Base-by-base conservation (phyloP, 805 yeast genomes). In the Clavispora asparagi region DNA sequence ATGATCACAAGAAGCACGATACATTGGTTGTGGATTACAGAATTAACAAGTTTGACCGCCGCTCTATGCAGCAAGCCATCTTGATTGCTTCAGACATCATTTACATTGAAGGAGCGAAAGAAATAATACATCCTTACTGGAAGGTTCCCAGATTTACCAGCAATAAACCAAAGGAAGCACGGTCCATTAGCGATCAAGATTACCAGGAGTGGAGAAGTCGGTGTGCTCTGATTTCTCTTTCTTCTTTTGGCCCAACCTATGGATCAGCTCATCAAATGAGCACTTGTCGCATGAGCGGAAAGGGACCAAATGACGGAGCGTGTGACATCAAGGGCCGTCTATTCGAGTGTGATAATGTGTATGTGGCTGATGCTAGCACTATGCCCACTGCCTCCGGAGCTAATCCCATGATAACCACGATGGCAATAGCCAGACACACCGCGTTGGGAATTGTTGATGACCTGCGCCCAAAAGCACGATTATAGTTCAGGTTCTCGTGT, bases 191-290 rank as follows among this genome's bases (percentile, higher is more conserved):
- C 16, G 82, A 78, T 52, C 37, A 51, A 5, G 81, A 77, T 47
- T 79, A 65, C 52, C 70, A 61, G 25, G 52, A 45, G 16, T 71
- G 72, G 72, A 62, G 74, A 50, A 48, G 53, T 17, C 45, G 47
- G 17, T 63, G 62, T 9, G 62, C 58, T 10, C 57, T 57, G n/a
- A 55, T 55, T 14, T 62, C 64, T 6, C 52, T 69, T 42, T 55
- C 59, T 13, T 6, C 46, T n/a, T 70, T 55, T 44, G 68, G 67
- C 5, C 48, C 67, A 4, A 41, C 59, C 3, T 61, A 64, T 46
- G 82, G 81, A 12, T 63, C 73, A 2, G 82, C 82, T 13, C 82
- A 77, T 58, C 82, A 77, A 57, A 77, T 77, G 81, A 65, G 74
- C 39, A 54, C 74, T 9, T 75, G 81, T 58, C 65, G 81, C 42